Percentiles rank a stretch among this genome's conserved stretches.
Conservation (phyloP, 176 grass and related monocot species). For the Zoysia japonica region DNA sequence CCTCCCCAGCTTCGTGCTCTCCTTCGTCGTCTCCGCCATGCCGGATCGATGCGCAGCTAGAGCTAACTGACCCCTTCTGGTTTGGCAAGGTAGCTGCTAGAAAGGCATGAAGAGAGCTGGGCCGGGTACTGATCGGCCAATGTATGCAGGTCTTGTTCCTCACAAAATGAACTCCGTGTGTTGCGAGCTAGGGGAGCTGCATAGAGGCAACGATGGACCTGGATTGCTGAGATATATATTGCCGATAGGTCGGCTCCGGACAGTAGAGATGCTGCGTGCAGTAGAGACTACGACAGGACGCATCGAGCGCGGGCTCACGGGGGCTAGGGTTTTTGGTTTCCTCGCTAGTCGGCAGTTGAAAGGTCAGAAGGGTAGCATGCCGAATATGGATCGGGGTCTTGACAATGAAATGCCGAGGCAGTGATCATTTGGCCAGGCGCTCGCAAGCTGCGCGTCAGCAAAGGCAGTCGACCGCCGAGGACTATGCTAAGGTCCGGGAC, state of each 20-base stretch:
- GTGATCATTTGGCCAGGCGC: no score
- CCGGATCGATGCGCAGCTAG: not conserved
- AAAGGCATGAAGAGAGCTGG: not conserved
- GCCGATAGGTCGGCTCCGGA: not conserved
- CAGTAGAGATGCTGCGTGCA: not conserved
- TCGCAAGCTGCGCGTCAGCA: no score
- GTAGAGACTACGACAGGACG: not conserved
- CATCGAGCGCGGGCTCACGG: no score
- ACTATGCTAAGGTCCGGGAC: no score
- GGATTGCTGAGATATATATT: not conserved
- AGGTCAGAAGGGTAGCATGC: no score
- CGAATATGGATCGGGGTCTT: no score
- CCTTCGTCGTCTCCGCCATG: slow-evolving; percentile 11
- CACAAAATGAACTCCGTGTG: no score
- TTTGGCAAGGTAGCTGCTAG: not conserved
- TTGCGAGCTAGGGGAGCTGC: not conserved
- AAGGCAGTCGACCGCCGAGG: no score
- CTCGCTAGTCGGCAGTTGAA: no score
- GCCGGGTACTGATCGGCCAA: not conserved
- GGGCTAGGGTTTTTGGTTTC: no score
- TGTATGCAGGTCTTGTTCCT: no score
- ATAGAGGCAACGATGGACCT: not conserved
- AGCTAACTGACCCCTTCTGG: not conserved
- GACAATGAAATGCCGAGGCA: no score
- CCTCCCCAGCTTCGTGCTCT: slow-evolving; percentile 42